Base-by-base conservation (phyloP, 805 yeast genomes). In the Wickerhamomyces hampshirensis region DNA sequence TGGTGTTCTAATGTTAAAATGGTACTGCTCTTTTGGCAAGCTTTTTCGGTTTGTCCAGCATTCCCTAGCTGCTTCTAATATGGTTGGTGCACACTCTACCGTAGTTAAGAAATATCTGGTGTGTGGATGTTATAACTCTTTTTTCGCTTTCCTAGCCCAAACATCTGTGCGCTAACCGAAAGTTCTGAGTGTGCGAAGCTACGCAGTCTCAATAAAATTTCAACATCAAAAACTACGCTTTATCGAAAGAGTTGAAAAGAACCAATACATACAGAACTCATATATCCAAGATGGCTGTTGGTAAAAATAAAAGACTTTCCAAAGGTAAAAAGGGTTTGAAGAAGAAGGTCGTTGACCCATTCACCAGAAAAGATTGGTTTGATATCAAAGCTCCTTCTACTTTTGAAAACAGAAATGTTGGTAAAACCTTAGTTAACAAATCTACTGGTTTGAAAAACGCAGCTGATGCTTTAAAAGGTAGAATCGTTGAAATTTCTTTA, bases 281-380 rank as follows among this genome's bases (percentile, higher is more conserved):
- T 21, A 21, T 21, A 21, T 21, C 24, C 8, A 58, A 44, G 40
- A 77, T 79, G 85, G 85, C 83, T 74, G 84, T 80, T 63, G 89
- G 89, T 59, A 82, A 83, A 77, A 83, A 83, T 68, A 82, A 83
- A 79, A 73, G 82, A 68, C 67, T 77, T 62, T 69, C 75, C 68
- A 80, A 80, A 77, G 89, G 91, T 64, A 82, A 83, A 87, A 91
- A 91, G 75, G 96, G 97, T 64, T 74, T 87, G 71, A 89, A 91
- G 94, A 91, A 91, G 93, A 91, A 83, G 83, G 91, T 84, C 65
- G 95, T 87, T 58, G 97, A 91, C 78, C 96, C 97, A 65, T 89
- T 89, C 88, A 77, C 95, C 80, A 88, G 89, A 74, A 91, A 91
- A 77, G 98, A 89, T 63, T 91, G 98, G 98, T 89, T 76, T 71